Conservation (phyloP, 2,329 filamentous ascomycete species). For the Hypoxylon sp. region DNA sequence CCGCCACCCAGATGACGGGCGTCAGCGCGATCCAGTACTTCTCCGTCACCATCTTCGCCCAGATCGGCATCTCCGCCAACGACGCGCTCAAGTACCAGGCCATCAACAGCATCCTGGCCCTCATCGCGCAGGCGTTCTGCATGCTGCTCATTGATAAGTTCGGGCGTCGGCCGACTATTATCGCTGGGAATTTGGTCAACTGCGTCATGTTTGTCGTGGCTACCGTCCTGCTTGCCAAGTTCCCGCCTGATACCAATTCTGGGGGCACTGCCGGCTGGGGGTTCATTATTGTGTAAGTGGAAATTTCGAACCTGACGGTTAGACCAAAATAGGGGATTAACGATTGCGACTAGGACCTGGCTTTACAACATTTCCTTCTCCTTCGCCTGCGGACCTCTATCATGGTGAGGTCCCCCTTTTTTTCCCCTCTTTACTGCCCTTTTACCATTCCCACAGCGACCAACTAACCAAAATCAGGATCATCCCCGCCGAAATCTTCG, state of each 20-base stretch:
- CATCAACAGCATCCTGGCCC: constrained; percentile 77
- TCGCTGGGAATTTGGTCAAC: constrained; percentile 78
- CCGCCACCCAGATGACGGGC: constrained; percentile 81
- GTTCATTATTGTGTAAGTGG: constrained; percentile 72
- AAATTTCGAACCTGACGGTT: not conserved
- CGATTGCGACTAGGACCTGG: constrained; percentile 70
- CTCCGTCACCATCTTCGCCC: constrained; percentile 73
- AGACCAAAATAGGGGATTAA: constrained; percentile 10
- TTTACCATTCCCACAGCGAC: too few species aligned
- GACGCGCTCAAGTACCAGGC: constrained; percentile 81
- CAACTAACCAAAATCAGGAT: constrained; percentile 56
- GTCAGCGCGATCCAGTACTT: constrained; percentile 82
- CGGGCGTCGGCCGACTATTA: constrained; percentile 79
- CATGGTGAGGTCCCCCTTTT: constrained; percentile 42
- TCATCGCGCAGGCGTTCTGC: constrained; percentile 76
- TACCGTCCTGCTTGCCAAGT: constrained; percentile 64
- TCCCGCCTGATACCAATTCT: constrained; percentile 67
- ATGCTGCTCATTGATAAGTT: constrained; percentile 77
- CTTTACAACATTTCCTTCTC: constrained; percentile 84
- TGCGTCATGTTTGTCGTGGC: constrained; percentile 79
- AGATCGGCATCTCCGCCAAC: constrained; percentile 75
- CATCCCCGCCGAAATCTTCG: constrained; percentile 79
- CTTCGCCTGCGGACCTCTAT: constrained; percentile 76
- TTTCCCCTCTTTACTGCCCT: not conserved
- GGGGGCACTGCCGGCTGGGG: constrained; percentile 73